Conservation (phyloP, 768 basidiomycete genomes). For the Pleurotus citrinopileatus region DNA sequence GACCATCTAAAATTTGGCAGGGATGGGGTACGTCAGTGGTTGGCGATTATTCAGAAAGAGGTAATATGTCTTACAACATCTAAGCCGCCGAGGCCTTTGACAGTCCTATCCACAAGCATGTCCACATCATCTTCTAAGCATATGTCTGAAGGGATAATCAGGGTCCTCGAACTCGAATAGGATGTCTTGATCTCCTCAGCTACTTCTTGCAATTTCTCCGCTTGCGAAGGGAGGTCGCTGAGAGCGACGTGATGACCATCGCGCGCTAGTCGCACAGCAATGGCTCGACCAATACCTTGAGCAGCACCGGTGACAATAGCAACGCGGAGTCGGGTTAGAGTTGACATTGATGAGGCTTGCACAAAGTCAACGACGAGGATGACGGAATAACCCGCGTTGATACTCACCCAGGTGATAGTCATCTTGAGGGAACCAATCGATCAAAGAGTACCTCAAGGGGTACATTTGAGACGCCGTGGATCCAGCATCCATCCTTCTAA, state of each 20-base stretch:
- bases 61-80: constrained; percentile 16
- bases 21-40: too few species aligned
- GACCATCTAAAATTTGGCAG: background rate
- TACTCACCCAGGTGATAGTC: too few species aligned
- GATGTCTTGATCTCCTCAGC: constrained; percentile 19
- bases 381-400: too few species aligned
- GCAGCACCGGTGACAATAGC: constrained; percentile 26
- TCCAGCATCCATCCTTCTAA: too few species aligned
- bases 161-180: too few species aligned
- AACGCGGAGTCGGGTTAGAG: constrained; percentile 12
- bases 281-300: constrained; percentile 25
- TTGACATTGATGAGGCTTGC: too few species aligned
- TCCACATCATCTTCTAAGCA: constrained; percentile 21
- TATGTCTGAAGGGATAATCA: constrained; percentile 15
- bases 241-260: constrained; percentile 25
- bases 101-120: constrained; percentile 16
- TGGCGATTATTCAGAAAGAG: too few species aligned
- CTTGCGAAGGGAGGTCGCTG: constrained; percentile 17
- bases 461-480: too few species aligned
- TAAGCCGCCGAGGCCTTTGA: constrained; percentile 17
- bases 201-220: constrained; percentile 18
- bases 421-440: too few species aligned
- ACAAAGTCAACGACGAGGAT: too few species aligned
- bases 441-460: too few species aligned
- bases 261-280: constrained; percentile 21